Evolutionary conservation across 495 filamentous ascomycete species (phyloP), one percentile per base, ranked within the genome.

Genomic region (Annulohypoxylon stygium): DNA sequence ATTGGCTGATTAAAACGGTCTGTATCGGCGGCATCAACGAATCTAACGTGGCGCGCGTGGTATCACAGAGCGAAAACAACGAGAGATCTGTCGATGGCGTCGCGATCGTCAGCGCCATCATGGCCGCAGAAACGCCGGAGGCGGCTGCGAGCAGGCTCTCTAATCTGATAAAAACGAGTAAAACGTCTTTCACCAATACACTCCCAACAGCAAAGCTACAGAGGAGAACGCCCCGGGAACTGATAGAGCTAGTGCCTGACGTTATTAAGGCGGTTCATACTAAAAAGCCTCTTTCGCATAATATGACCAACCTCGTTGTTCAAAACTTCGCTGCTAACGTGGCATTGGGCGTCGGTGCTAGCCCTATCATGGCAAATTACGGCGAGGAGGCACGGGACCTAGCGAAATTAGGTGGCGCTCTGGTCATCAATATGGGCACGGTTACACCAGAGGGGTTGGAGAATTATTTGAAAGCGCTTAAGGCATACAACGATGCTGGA

Each of bases 391-490:
- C 95, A 3, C 79, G 80, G 5, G 94, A 97, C 77, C 83, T 99
- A 43, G 88, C 88, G 36, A 84, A 83, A 26, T 83, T 95, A 6
- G 86, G 85, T 0, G 87, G 86, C 5, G 86, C 92, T 2, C 83
- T 98, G 10, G 91, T 99, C 12, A 89, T 99, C 74, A 99, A 99
- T 80, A 97, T 98, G 93, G 96, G 96, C 20, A 97, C 93, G 2
- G 87, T 95, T 30, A 93, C 89, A 8, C 88, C 91, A 2, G 90
- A 92, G 4, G 90, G 89, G 55, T 77, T 94, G 7, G 67, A 82
- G 6, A 92, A 92, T 75, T 94, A 95, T 76, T 47, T 81, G 9
- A 81, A 85, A 68, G 81, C 84, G 0, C 69, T 89, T n/a, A 83
- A 81, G 50, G 93, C 93, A 6, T 97, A 98, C 83, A 98, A 97